These are phyloP conservation scores for Xerocomellus amylosporus DNA, from an alignment of 768 basidiomycete genomes.

Conservation along the genomic window DNA sequence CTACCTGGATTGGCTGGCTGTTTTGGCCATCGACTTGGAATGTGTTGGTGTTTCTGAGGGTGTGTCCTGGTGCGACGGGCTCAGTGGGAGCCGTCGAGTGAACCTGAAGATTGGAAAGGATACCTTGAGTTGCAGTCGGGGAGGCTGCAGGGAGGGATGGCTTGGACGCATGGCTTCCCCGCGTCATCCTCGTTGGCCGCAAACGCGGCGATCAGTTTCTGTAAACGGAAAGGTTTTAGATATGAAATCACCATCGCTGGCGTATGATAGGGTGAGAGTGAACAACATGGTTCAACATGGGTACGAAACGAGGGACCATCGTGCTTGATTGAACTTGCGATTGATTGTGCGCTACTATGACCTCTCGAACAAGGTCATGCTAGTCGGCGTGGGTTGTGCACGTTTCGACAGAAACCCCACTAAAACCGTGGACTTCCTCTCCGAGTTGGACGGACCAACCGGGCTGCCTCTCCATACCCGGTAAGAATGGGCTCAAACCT, in stretches of 20 bases:
- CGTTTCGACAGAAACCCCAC: no score
- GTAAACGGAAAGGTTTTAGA: background rate
- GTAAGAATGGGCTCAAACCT: no score
- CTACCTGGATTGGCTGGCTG: constrained; percentile 8
- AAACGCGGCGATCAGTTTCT: background rate
- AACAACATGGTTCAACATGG: no score
- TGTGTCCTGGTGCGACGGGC: background rate
- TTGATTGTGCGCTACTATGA: no score
- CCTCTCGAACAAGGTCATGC: no score
- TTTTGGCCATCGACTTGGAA: constrained; percentile 8
- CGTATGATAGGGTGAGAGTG: background rate
- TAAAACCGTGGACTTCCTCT: no score
- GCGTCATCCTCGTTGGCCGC: constrained; percentile 10
- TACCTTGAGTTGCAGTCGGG: background rate
- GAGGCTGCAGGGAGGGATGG: background rate
- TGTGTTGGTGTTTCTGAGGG: background rate
- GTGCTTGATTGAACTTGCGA: background rate
- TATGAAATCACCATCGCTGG: background rate
- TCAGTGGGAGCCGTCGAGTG: background rate
- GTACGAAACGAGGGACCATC: background rate
- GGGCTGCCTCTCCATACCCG: no score
- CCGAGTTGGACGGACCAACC: no score
- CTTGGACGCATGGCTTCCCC: background rate
- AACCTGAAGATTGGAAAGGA: background rate
- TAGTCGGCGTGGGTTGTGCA: no score